Conservation (phyloP, 352 stramenopile genomes). For the Globisporangium cystogenes region DNA sequence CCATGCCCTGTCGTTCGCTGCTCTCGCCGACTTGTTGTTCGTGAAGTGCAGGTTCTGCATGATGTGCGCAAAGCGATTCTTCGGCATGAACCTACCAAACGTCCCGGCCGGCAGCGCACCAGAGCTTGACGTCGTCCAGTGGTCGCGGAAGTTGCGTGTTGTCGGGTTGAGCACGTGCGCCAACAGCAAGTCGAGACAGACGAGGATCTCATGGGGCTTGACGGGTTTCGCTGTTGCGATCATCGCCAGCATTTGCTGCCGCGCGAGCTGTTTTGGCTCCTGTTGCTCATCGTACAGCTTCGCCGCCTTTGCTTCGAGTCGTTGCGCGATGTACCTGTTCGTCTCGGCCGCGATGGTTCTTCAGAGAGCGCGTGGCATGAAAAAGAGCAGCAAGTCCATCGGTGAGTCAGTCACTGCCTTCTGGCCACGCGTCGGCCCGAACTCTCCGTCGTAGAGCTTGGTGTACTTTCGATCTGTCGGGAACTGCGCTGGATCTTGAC, state of each 20-base stretch:
- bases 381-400: background rate
- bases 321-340: background rate
- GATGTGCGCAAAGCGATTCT: background rate
- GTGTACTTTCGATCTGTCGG: background rate
- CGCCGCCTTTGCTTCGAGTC: background rate
- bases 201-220: background rate
- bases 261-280: background rate
- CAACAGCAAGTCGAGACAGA: background rate
- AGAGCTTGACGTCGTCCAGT: background rate
- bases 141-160: background rate
- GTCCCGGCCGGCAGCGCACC: conserved; percentile 1
- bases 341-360: background rate
- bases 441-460: background rate
- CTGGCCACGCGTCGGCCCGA: background rate
- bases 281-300: background rate
- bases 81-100: background rate
- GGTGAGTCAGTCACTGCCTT: background rate
- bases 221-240: background rate
- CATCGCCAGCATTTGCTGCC: background rate
- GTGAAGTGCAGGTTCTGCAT: conserved; percentile 7
- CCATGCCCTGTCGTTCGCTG: background rate
- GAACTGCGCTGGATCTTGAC: background rate
- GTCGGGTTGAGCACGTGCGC: background rate
- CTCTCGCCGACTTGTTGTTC: background rate
- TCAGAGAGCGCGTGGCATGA: background rate